Percentiles rank a stretch among this genome's conserved stretches.
Conservation (phyloP, 345 rosid species). For the Erucastrum elatum region DNA sequence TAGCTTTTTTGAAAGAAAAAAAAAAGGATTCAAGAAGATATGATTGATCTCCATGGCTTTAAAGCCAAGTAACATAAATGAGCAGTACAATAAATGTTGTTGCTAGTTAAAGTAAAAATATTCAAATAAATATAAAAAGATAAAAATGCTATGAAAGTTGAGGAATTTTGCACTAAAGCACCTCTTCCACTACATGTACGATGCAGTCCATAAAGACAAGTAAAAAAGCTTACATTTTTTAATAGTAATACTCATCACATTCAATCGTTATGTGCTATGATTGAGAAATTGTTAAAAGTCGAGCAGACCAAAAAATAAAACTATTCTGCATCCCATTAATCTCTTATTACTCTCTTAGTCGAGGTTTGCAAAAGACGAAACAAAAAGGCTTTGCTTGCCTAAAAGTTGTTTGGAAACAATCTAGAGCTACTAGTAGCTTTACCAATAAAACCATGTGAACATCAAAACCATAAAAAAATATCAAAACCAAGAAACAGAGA, state of each 20-base stretch:
- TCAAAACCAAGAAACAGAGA: no score
- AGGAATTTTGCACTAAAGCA: slow-evolving; percentile 41
- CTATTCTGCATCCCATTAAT: not conserved
- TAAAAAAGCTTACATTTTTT: slow-evolving; percentile 4
- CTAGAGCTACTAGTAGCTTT: not conserved
- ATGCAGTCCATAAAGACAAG: slow-evolving; percentile 19
- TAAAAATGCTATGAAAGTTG: slow-evolving; percentile 30
- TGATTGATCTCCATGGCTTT: slow-evolving; percentile 33
- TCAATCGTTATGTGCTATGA: not conserved
- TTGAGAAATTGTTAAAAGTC: not conserved
- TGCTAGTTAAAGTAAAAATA: slow-evolving; percentile 21
- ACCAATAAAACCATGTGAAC: not conserved
- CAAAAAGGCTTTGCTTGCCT: not conserved
- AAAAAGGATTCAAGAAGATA: not conserved
- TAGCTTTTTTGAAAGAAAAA: not conserved
- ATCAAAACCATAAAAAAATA: no score
- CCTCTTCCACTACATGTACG: slow-evolving; percentile 37
- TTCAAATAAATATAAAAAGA: not conserved
- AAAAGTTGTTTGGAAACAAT: not conserved
- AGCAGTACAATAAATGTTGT: slow-evolving; percentile 30
- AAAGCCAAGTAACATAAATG: slow-evolving; percentile 40
- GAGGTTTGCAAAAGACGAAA: not conserved
- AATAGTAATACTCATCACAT: not conserved
- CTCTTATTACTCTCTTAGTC: not conserved
- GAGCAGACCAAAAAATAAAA: not conserved